Percentiles rank a stretch among this genome's conserved stretches.
Evolutionary conservation across 768 basidiomycete species (phyloP).

Genomic region (Rhodotorula taiwanensis): DNA sequence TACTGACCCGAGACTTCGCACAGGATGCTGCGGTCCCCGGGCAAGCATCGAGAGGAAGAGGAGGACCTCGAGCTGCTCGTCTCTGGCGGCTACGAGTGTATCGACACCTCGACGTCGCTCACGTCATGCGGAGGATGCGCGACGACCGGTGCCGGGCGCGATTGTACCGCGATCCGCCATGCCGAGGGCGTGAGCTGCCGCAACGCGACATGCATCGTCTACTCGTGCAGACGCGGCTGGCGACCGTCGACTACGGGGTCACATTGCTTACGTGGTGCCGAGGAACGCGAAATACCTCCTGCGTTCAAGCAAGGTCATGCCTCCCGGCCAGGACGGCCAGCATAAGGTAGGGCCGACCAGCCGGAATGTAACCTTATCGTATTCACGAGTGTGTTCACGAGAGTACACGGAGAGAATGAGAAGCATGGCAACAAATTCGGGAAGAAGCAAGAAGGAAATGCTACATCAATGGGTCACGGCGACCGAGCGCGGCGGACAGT

Average conservation of each 20-base stretch:
- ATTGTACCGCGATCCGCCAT: conserved; percentile 62
- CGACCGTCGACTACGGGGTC: conserved; percentile 7
- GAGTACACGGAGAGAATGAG: no score
- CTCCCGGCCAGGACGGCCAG: conserved; percentile 6
- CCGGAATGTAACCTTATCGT: no score
- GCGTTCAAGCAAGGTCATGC: neutral
- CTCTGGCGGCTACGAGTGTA: conserved; percentile 39
- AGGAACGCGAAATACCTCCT: no score
- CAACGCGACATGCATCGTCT: conserved; percentile 46
- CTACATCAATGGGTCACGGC: conserved; percentile 3
- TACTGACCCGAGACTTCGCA: no score
- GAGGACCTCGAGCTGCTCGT: no score
- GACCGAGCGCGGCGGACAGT: conserved; percentile 5
- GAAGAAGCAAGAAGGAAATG: no score
- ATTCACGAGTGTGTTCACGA: no score
- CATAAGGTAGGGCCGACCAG: no score
- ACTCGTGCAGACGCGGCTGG: conserved; percentile 43
- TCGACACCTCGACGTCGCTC: conserved; percentile 59
- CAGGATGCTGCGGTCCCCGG: no score
- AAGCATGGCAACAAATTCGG: no score
- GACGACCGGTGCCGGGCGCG: conserved; percentile 57
- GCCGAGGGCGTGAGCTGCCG: conserved; percentile 46
- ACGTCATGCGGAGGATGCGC: conserved; percentile 71
- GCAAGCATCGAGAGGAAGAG: no score
- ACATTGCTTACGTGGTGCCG: no score